Evolutionary conservation across 495 filamentous ascomycete species (phyloP), one percentile per base, ranked within the genome.

Genomic region (Lichina pygmaea): DNA sequence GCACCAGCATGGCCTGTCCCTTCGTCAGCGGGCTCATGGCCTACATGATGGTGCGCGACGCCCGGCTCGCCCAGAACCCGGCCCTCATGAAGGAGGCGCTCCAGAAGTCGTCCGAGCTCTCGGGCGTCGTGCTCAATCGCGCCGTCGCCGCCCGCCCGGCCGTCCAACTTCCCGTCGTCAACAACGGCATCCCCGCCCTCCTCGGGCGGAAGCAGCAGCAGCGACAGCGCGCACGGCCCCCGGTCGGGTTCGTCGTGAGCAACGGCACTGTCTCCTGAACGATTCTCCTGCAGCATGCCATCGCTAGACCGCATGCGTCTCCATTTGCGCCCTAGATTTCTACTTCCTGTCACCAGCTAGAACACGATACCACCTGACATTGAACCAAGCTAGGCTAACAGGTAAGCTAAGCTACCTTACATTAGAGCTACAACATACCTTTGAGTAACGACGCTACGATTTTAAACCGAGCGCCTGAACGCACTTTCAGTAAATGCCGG

Each of bases 21-120:
- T 65, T 67, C 43, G 64, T 69, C 42, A 58, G 63, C 12, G 66
- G 66, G 33, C 52, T 69, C n/a, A 63, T 70, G 50, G 66, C 66
- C 2, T 65, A 64, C 46, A 45, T 61, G 8, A 61, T 69, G 46
- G 57, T 52, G 0, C 36, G 50, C 8, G 53, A 63, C 38, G 17
- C 49, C 1, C 47, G 47, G 31, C 56, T 68, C 6, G 55, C 53
- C 7, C 49, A 49, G 8, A 43, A 60, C 50, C 60, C 66, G 2
- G 40, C 47, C 38, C 53, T 52, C 0, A 39, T 39, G 36, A 39
- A 39, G 36, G 36, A 11, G 13, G 36, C 36, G 24, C 24, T 24
- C 36, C 2, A 11, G 36, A 39, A 3, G 36, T 11, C 36, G 11
- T 11, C 36, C 13, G 10, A 15, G 10, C 36, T 39, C 13, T 15